A percentile compares a stretch with the other conserved stretches of the same genome.
Conservation (phyloP, 169 alveolate species). For the Cryptosporidium xiaoi region DNA sequence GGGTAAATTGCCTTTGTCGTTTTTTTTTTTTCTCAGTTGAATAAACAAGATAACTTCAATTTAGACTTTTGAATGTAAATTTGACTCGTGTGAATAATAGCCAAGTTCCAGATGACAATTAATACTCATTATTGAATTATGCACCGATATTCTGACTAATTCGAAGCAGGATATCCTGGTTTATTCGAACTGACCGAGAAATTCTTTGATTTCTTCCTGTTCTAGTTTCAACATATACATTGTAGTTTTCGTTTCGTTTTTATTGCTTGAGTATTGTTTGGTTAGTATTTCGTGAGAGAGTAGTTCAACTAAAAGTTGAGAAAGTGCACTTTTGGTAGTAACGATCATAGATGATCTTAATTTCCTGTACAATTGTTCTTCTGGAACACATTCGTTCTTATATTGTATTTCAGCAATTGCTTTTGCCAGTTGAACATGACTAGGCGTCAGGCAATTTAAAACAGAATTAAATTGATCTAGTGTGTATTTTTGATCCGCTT, state of each 20-base stretch:
- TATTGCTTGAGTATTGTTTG: neutral
- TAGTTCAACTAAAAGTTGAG: slow-evolving; percentile 52
- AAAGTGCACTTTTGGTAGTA: slow-evolving; percentile 44
- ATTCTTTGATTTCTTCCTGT: slow-evolving; percentile 12
- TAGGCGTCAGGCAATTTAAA: slow-evolving; percentile 58
- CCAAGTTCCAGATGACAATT: too few species aligned
- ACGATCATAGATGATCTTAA: slow-evolving; percentile 52
- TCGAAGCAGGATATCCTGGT: neutral
- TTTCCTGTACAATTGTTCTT: slow-evolving; percentile 23
- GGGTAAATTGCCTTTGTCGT: neutral
- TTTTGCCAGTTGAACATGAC: slow-evolving; percentile 54
- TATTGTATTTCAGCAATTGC: slow-evolving; percentile 30
- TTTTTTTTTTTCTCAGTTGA: neutral
- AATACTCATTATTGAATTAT: too few species aligned
- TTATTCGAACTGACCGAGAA: neutral
- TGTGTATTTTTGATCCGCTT: neutral
- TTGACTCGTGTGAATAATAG: too few species aligned
- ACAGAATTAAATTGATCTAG: slow-evolving; percentile 29
- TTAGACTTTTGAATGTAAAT: too few species aligned
- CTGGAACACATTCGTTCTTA: slow-evolving; percentile 35
- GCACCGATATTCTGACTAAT: neutral
- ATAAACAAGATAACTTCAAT: too few species aligned
- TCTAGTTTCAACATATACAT: slow-evolving; percentile 11
- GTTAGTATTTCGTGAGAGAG: slow-evolving; percentile 35
- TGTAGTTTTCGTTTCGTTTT: neutral